Evolutionary conservation across 2,329 filamentous ascomycete genomes (phyloP), one percentile per base, ranked within the genome.

Genomic region (Colletotrichum gigasporum): DNA sequence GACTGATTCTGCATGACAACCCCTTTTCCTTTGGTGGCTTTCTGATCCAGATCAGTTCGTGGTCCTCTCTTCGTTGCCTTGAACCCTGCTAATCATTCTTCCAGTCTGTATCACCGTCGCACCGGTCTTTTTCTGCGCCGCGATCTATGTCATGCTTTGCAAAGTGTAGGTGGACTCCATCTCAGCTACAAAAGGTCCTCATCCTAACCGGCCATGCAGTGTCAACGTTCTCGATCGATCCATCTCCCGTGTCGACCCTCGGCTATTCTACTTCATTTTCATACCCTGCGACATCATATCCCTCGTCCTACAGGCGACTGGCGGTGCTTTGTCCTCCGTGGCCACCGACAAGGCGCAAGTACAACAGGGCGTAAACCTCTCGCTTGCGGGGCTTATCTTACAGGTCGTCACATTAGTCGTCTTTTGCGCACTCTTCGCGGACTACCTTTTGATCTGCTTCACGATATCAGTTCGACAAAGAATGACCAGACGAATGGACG

Each of bases 1-100:
- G 89, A 5, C 77, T 90, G 14, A 73, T 87, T 52, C 74, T 88
- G 56, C 79, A 85, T 59, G 70, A 81, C 14, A 86, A 90, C 61
- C 86, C 87, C 0, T 91, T 87, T 68, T 77, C 70, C 8, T 83
- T 89, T 71, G 70, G 72, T 1, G 86, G 83, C 0, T 91, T 91
- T 69, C 80, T 90, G 69, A 81, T 90, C 2, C 87, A 91, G 72
- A 89, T 90, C 67, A 73, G 73, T 79, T 71, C 42, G 71, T 77
- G 16, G 2, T 24, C 26, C 4, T 3, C 11, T 18, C 10, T 3
- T 4, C 7, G 8, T 30, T 26, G 2, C 5, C 11, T 3, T 9
- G 3, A 7, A 8, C 4, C 2, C 11, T 8, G 4, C 22, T 47
- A 26, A 58, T 5, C n/a, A 10, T 22, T 3, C 5, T 12, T 5